Conservation (phyloP, 768 basidiomycete species). For the Boletus sp. region DNA sequence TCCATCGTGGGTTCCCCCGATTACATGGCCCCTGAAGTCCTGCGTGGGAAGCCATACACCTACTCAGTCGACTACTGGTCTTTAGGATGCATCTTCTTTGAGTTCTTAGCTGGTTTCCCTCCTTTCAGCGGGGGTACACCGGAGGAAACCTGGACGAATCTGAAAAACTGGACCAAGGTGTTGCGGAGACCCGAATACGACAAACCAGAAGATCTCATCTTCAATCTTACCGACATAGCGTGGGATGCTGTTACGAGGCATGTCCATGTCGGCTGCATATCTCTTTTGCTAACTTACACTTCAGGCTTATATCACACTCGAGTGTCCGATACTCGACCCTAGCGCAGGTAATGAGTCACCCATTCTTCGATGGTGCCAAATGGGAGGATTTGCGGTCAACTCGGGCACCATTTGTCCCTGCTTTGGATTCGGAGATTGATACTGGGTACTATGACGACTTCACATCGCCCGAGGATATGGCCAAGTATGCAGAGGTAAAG, state of each 20-base stretch:
- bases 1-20: conserved; percentile 98
- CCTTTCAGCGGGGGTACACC: conserved; percentile 95
- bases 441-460: conserved; percentile 96
- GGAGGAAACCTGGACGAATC: conserved; percentile 98
- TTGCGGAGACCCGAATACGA: conserved; percentile 94
- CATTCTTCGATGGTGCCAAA: conserved; percentile 75
- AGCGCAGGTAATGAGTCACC: conserved; percentile 67
- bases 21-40: conserved; percentile 96
- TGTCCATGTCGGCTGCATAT: conserved; percentile 13
- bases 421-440: conserved; percentile 91
- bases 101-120: conserved; percentile 95
- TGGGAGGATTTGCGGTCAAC: conserved; percentile 80
- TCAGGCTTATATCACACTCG: conserved; percentile 84
- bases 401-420: conserved; percentile 89
- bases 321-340: conserved; percentile 77
- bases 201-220: conserved; percentile 92
- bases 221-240: conserved; percentile 89
- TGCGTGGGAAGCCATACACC: conserved; percentile 91
- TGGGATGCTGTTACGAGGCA: conserved; percentile 94
- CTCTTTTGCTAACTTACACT: neutral
- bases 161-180: conserved; percentile 96
- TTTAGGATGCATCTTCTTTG: conserved; percentile 96
- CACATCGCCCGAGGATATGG: conserved; percentile 89
- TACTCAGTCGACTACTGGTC: conserved; percentile 99
- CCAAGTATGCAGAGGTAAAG: conserved; percentile 96